Percentiles rank a stretch among this genome's conserved stretches.
Conservation (phyloP, 1,284 basidiomycete species). For the Ceratobasidium theobromae region DNA sequence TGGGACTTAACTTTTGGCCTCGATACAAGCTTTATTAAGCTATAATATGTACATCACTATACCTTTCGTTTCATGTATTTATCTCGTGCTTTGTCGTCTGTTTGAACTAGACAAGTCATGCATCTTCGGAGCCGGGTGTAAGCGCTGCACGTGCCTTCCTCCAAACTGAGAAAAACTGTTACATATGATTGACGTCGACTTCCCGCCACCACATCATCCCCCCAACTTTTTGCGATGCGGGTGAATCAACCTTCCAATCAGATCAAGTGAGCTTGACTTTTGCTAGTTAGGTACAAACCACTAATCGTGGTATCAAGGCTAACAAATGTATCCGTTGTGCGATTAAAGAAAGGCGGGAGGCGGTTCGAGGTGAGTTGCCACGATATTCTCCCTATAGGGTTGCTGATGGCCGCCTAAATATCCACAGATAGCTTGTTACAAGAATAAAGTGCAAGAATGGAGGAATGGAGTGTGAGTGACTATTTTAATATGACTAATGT, state of each 20-base stretch:
- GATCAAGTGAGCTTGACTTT: slow-evolving; percentile 62
- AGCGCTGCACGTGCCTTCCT: slow-evolving; percentile 19
- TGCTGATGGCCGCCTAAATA: too few species aligned
- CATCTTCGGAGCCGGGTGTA: slow-evolving; percentile 17
- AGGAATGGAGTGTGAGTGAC: slow-evolving; percentile 78
- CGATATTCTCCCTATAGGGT: not conserved
- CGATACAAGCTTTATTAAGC: slow-evolving; percentile 31
- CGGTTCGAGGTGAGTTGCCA: slow-evolving; percentile 79
- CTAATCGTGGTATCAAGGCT: slow-evolving; percentile 53
- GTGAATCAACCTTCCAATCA: slow-evolving; percentile 85
- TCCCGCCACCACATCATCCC: slow-evolving; percentile 4
- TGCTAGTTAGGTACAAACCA: slow-evolving; percentile 36
- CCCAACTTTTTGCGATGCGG: slow-evolving; percentile 46
- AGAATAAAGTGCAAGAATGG: slow-evolving; percentile 99
- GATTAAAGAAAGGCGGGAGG: slow-evolving; percentile 95
- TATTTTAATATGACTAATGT: not conserved
- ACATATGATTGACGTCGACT: not conserved
- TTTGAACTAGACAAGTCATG: slow-evolving; percentile 1
- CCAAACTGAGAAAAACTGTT: slow-evolving; percentile 19
- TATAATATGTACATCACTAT: slow-evolving; percentile 26
- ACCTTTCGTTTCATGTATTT: slow-evolving; percentile 24
- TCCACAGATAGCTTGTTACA: slow-evolving; percentile 97
- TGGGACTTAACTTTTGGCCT: slow-evolving; percentile 32
- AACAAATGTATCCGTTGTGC: slow-evolving; percentile 95
- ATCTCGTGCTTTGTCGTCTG: not conserved